These are phyloP conservation scores for Trichoderma sp. DNA, from an alignment of 2,329 filamentous ascomycete species.

Conservation along the genomic window DNA sequence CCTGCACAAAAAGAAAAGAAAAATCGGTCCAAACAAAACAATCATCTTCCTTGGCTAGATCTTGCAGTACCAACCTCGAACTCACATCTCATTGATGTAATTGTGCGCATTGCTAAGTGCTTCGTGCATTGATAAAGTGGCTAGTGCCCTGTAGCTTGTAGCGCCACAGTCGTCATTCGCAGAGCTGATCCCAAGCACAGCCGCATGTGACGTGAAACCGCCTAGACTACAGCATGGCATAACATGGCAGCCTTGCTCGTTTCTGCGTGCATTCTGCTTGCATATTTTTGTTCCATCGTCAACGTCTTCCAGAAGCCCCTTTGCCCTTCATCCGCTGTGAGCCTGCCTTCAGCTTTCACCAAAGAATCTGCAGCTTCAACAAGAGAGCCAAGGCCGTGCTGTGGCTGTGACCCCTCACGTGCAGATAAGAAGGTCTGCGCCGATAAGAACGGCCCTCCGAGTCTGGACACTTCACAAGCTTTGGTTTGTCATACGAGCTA, in stretches of 20 bases:
- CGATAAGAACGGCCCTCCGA: slow-evolving; percentile 11
- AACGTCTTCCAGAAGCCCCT: neutral
- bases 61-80: neutral
- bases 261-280: neutral
- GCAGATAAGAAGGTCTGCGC: slow-evolving; percentile 14
- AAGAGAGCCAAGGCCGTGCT: neutral
- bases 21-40: neutral
- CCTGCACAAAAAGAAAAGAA: too few species aligned
- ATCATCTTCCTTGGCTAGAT: neutral
- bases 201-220: slow-evolving; percentile 18
- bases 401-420: slow-evolving; percentile 17
- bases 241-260: neutral
- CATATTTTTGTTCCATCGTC: neutral
- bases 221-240: neutral
- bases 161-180: slow-evolving; percentile 21
- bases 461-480: slow-evolving; percentile 23
- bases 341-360: too few species aligned
- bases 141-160: slow-evolving; percentile 7
- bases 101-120: neutral
- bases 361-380: too few species aligned
- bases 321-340: neutral
- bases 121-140: neutral
- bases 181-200: slow-evolving; percentile 9
- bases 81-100: neutral
- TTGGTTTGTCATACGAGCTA: slow-evolving; percentile 23